Conservation (phyloP, 768 basidiomycete genomes). For the Suillus subluteus region DNA sequence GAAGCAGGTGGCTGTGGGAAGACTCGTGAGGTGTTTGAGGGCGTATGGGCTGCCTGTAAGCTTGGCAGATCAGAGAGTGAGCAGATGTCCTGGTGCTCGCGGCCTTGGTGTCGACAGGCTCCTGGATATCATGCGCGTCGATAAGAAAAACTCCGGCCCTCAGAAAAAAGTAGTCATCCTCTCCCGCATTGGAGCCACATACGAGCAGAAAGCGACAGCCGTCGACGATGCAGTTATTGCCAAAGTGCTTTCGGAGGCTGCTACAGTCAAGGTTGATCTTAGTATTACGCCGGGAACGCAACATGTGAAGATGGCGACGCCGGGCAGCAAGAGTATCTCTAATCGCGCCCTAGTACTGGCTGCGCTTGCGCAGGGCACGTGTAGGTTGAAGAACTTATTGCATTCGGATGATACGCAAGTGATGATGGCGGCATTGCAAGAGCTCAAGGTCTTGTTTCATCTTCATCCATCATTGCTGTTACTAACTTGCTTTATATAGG, state of each 20-base stretch:
- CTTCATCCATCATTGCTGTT: slow-evolving; percentile 1
- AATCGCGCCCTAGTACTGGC: slow-evolving; percentile 94
- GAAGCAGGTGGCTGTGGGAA: slow-evolving; percentile 89
- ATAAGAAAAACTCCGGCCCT: slow-evolving; percentile 95
- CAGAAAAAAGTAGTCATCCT: slow-evolving; percentile 95
- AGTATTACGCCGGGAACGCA: slow-evolving; percentile 22
- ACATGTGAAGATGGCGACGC: slow-evolving; percentile 78
- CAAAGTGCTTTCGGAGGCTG: slow-evolving; percentile 81
- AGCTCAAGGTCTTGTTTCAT: slow-evolving; percentile 68
- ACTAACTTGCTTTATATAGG: slow-evolving; percentile 46
- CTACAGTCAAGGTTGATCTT: slow-evolving; percentile 55
- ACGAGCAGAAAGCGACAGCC: slow-evolving; percentile 88
- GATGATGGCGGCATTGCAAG: slow-evolving; percentile 94
- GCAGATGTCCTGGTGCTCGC: slow-evolving; percentile 68
- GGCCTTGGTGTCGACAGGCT: slow-evolving; percentile 78
- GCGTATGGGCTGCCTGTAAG: slow-evolving; percentile 91
- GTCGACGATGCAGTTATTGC: slow-evolving; percentile 82
- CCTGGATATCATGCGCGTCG: slow-evolving; percentile 92
- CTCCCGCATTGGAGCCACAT: slow-evolving; percentile 87
- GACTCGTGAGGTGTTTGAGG: slow-evolving; percentile 84
- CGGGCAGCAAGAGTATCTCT: slow-evolving; percentile 95
- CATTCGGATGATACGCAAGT: slow-evolving; percentile 99
- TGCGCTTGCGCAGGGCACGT: slow-evolving; percentile 87
- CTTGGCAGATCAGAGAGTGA: slow-evolving; percentile 76
- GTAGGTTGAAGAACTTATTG: slow-evolving; percentile 85